Base-by-base conservation (phyloP, 257 asterid genomes). In the Ilex asprella region DNA sequence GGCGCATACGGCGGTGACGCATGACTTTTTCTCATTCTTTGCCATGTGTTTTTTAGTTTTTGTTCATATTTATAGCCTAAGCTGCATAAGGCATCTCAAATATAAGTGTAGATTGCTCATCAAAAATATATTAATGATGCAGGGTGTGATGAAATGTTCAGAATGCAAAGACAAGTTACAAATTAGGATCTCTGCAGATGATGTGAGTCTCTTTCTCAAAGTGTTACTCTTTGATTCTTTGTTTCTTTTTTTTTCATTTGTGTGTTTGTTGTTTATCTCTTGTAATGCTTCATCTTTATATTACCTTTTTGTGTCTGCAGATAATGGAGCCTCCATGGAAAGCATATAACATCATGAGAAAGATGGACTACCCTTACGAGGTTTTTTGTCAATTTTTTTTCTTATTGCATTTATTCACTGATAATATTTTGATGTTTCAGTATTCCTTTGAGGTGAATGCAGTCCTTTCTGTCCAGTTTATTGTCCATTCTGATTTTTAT, bases 281-380 rank as follows among this genome's bases (percentile, higher is more conserved):
- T 44, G 55, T 57, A 51, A 30, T 21, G 58, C 39, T 62, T 16
- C 69, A 53, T 44, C 60, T 62, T n/a, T 53, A 35, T 35, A 35
- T 50, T 39, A 31, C 55, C 4, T 63, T 58, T 35, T 68, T 64
- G 60, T 65, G 60, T 77, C 51, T 68, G 69, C 86, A 92, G 99
- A 87, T 92, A 72, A 86, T 92, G 96, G 97, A 89, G 84, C 96
- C 99, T 73, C 97, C 97, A 47, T 92, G 99, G 99, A 92, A 82
- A 81, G 89, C 96, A 49, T 74, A 73, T 67, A 83, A 83, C 70
- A 72, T 92, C 79, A 75, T 92, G 96, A 79, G 83, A 56, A 86
- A 92, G 84, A 92, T 92, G 95, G 89, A 86, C 66, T 92, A 89
- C 78, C 99, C 99, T 32, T 92, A 89, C 7, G 99, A 92, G 99